A percentile compares a stretch with the other conserved stretches of the same genome.
phyloP scores from a whole-genome alignment of 2,329 filamentous ascomycete genomes.

The Fulvia fulva region DNA sequence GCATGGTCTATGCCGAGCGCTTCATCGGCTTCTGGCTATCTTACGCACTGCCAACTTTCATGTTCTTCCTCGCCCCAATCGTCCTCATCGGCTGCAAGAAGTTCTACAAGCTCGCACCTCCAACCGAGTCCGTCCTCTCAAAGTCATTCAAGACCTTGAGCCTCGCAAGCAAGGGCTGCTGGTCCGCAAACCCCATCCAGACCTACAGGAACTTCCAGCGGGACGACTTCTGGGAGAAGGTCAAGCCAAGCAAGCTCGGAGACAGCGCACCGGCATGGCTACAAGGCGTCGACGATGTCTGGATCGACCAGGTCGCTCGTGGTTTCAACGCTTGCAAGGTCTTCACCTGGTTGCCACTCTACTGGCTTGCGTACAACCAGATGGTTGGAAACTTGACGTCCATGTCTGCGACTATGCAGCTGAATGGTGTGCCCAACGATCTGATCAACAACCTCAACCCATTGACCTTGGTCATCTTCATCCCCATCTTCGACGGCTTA shows the following conservation, averaged over 20 bases:
- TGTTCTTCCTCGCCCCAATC: slow-evolving; percentile 61
- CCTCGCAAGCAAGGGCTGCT: slow-evolving; percentile 55
- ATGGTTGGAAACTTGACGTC: slow-evolving; percentile 49
- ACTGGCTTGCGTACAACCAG: slow-evolving; percentile 59
- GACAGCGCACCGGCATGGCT: slow-evolving; percentile 64
- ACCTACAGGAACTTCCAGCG: slow-evolving; percentile 56
- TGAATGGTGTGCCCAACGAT: slow-evolving; percentile 47
- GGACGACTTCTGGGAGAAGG: slow-evolving; percentile 59
- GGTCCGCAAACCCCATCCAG: slow-evolving; percentile 57
- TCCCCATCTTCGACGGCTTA: slow-evolving; percentile 43
- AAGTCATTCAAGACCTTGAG: slow-evolving; percentile 62
- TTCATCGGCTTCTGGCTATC: slow-evolving; percentile 64
- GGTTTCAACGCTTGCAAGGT: slow-evolving; percentile 65
- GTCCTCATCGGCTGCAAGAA: slow-evolving; percentile 45
- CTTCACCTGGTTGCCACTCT: slow-evolving; percentile 52
- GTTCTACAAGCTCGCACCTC: slow-evolving; percentile 58
- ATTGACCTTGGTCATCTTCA: slow-evolving; percentile 38
- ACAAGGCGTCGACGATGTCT: slow-evolving; percentile 71
- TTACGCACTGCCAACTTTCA: slow-evolving; percentile 58
- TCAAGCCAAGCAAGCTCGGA: slow-evolving; percentile 63
- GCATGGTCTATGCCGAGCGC: slow-evolving; percentile 64
- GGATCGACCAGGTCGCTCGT: slow-evolving; percentile 72
- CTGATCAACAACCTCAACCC: slow-evolving; percentile 39
- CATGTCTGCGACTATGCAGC: slow-evolving; percentile 40
- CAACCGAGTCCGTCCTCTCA: slow-evolving; percentile 63